phyloP scores from a whole-genome alignment of 176 grass and related monocot species.

The Zea mays region Zm-B73-REFERENCE-NAM-5.0 NC_050100.1:172165001-172165500 shows the following conservation, averaged over 20 bases:
- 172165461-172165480: neutral
- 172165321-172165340: slow-evolving; percentile 14
- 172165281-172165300: slow-evolving; percentile 9
- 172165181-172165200: neutral
- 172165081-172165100: neutral
- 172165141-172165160: neutral
- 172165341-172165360: no score
- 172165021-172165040: neutral
- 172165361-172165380: slow-evolving; percentile 16
- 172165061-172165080: neutral
- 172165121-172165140: neutral
- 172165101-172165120: neutral
- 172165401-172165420: neutral
- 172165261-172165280: slow-evolving; percentile 2
- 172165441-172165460: slow-evolving; percentile 8
- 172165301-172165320: neutral
- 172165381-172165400: neutral
- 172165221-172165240: neutral
- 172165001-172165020: neutral
- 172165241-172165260: slow-evolving; percentile 9
- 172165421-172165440: neutral
- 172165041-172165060: no score
- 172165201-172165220: neutral
- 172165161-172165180: neutral
- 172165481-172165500: neutral